Base-by-base conservation (phyloP, 2,329 filamentous ascomycete genomes). In the Lachnellula cervina region DNA sequence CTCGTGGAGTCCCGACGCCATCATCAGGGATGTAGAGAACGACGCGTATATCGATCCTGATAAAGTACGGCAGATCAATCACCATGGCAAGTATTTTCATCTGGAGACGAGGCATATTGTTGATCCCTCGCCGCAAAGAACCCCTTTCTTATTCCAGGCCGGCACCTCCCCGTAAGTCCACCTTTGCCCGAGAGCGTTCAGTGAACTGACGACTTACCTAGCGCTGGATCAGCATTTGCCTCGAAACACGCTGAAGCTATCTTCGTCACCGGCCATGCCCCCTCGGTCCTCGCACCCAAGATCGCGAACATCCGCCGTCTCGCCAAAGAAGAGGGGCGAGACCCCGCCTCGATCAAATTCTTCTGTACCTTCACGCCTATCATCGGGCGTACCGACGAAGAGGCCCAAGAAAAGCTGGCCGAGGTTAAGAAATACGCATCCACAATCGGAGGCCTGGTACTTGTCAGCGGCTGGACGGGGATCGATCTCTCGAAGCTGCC, bases 381-480 rank as follows among this genome's bases (percentile, higher is more conserved):
- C 7, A 70, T 89, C 0, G 87, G 85, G 0, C 72, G 68, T 16
- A 89, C 86, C 0, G 80, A 87, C 58, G 82, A 83, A 55, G 86
- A 88, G 66, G 87, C 87, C 0, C 71, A 77, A 57, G 79, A 76
- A 4, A 89, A 89, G 70, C 79, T 84, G 43, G 71, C 74, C 0
- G 82, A 88, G 5, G 84, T 81, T 55, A 75, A 78, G 25, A 76
- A 79, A 59, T 81, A 88, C 63, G 86, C 83, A 0, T 80, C 78
- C 0, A 76, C 79, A 34, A 86, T 86, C 57, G 87, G 87, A 1
- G 86, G 85, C 0, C 68, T 89, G 51, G 83, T 86, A 0, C 70
- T 89, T 13, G 89, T 90, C 59, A 84, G 84, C 23, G 86, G 86
- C 1, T 90, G 86, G 85, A 89, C 87, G 0, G 87, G 83, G 0